A percentile compares a stretch with the other conserved stretches of the same genome.
Evolutionary conservation across 2,329 filamentous ascomycete species (phyloP).

Genomic region (Rutstroemia sp.): DNA sequence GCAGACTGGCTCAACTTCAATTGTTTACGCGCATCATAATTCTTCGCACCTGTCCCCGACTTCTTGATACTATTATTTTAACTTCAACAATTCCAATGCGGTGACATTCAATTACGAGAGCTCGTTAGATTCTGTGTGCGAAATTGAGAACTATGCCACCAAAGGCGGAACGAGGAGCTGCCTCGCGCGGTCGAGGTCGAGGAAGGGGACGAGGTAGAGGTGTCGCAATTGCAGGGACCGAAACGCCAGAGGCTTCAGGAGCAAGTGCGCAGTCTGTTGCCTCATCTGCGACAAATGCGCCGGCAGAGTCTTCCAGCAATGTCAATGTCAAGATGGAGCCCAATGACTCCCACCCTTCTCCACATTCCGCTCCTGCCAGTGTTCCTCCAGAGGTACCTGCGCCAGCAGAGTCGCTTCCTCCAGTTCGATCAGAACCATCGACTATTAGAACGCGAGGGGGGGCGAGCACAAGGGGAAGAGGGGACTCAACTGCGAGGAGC

Average conservation of each 20-base stretch:
- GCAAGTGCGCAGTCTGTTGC: background rate
- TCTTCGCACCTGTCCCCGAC: background rate
- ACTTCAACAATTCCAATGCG: background rate
- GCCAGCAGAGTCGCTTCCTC: slow-evolving; percentile 19
- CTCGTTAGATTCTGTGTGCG: background rate
- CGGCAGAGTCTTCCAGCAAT: background rate
- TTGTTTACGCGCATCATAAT: background rate
- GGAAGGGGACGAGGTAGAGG: slow-evolving; percentile 21
- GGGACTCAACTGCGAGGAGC: slow-evolving; percentile 17
- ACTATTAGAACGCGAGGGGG: background rate
- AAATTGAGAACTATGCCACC: slow-evolving; percentile 20
- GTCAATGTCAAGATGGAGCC: slow-evolving; percentile 12
- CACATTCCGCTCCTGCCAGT: slow-evolving; percentile 25
- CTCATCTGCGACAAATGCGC: background rate
- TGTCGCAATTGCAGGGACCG: slow-evolving; percentile 2
- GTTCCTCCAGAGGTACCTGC: slow-evolving; percentile 25
- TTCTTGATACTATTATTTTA: background rate
- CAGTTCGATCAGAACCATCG: slow-evolving; percentile 1
- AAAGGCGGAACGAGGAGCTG: slow-evolving; percentile 18
- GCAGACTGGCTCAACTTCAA: background rate
- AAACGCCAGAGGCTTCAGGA: slow-evolving; percentile 1
- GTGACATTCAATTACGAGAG: background rate
- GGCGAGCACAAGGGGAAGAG: slow-evolving; percentile 9
- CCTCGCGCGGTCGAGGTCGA: slow-evolving; percentile 9
- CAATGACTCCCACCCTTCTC: slow-evolving; percentile 16